phyloP scores from a whole-genome alignment of 495 filamentous ascomycete genomes.

The Penicillium manginii region DNA sequence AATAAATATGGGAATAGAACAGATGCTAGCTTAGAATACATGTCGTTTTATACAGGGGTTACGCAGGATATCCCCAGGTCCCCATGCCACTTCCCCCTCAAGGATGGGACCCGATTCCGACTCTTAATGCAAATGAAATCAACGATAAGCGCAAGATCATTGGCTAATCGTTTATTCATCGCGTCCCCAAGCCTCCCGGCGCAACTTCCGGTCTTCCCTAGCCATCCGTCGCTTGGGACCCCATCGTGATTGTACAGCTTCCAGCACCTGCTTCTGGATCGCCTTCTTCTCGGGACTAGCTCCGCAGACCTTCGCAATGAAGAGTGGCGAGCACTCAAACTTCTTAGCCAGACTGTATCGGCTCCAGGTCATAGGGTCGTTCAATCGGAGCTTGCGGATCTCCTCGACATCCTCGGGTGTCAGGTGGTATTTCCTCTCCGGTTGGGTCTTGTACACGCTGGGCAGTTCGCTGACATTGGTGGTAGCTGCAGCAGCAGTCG shows the following conservation, averaged over 20 bases:
- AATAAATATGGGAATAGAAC: conserved; percentile 19
- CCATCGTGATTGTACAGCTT: conserved; percentile 71
- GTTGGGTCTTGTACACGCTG: conserved; percentile 53
- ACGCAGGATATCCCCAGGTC: not conserved
- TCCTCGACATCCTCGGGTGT: conserved; percentile 73
- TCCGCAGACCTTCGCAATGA: conserved; percentile 63
- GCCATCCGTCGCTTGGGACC: conserved; percentile 70
- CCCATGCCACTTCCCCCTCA: not conserved
- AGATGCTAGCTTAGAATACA: conserved; percentile 30
- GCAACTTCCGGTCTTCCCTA: conserved; percentile 71
- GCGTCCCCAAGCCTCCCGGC: conserved; percentile 61
- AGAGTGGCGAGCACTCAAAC: conserved; percentile 76
- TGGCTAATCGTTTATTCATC: conserved; percentile 38
- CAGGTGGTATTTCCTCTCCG: conserved; percentile 78
- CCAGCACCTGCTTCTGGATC: conserved; percentile 57
- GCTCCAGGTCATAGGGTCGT: conserved; percentile 75
- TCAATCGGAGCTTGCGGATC: conserved; percentile 69
- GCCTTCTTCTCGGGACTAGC: conserved; percentile 51
- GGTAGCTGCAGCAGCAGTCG: conserved; percentile 21
- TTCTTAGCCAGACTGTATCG: conserved; percentile 67
- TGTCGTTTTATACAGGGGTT: conserved; percentile 23
- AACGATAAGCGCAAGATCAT: not conserved
- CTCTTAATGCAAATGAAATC: not conserved
- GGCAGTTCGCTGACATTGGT: conserved; percentile 49
- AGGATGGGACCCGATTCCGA: not conserved